Conservation (phyloP, 1,139 yeast species). For the Geotrichum fermentans region DNA sequence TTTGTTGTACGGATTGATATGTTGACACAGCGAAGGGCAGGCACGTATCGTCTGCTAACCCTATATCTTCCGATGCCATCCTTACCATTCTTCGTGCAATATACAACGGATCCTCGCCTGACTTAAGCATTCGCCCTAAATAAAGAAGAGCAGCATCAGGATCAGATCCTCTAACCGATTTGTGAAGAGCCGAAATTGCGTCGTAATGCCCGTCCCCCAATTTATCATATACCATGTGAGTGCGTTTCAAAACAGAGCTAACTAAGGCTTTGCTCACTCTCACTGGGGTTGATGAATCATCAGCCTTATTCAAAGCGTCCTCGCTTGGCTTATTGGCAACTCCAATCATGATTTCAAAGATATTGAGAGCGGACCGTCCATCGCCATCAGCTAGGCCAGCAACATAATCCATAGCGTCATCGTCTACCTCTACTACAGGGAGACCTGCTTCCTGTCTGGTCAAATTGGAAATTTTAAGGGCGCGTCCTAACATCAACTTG, state of each 20-base stretch:
- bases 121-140: conserved; percentile 76
- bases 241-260: conserved; percentile 40
- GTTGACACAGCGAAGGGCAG: conserved; percentile 84
- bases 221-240: conserved; percentile 71
- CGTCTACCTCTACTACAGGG: conserved; percentile 45
- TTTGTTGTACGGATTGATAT: conserved; percentile 79
- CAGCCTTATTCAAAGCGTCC: conserved; percentile 11
- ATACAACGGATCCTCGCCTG: conserved; percentile 92
- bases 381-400: conserved; percentile 84
- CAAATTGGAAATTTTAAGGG: conserved; percentile 56
- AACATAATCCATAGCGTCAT: conserved; percentile 62
- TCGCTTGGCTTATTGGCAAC: conserved; percentile 16
- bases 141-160: conserved; percentile 88
- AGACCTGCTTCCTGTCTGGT: conserved; percentile 42
- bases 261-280: conserved; percentile 39
- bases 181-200: conserved; percentile 89
- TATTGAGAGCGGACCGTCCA: conserved; percentile 74
- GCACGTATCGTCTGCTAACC: conserved; percentile 74
- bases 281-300: neutral
- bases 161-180: conserved; percentile 80
- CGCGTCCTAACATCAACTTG: conserved; percentile 55
- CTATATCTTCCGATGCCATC: conserved; percentile 88
- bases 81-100: conserved; percentile 90
- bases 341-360: conserved; percentile 52
- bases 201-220: conserved; percentile 93